Evolutionary conservation across 2,329 filamentous ascomycete species (phyloP), one percentile per base, ranked within the genome.

Genomic region (Colletotrichum sp.): DNA sequence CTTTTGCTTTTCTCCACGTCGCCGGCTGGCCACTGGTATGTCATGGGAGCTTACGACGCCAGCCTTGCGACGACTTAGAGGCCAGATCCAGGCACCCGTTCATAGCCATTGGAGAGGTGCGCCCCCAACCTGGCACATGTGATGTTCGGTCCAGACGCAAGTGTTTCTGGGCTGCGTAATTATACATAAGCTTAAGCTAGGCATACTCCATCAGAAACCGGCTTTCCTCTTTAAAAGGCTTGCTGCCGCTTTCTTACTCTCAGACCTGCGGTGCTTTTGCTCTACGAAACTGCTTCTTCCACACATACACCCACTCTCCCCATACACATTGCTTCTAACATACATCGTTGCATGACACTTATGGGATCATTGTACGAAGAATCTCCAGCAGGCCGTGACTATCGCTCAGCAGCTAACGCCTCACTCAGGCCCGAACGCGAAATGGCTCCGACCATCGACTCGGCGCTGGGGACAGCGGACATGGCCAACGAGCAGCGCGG

Each of bases 401-500:
- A 52, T 63, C 39, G 49, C 69, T 66, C 49, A 27, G 30, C 66
- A 66, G 63, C 75, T 77, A 76, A 77, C 75, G 68, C 39, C 63
- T 71, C 72, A 8, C 6, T 64, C 72, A 77, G 75, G 71, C 62
- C 75, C 36, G 72, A 77, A 55, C 66, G 75, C 67, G 72, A 68
- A 57, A 86, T 86, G 85, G 80, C 84, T 76, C 83, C 82, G 65
- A 85, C 87, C 29, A 85, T 90, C 78, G 87, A 89, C 76, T 85
- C 87, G 29, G 88, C 88, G 64, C 80, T 90, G 71, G 87, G 87
- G 71, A 88, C 88, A 69, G 85, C 87, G 78, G 88, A 88, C 76
- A 86, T 90, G 63, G 88, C 87, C 59, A 84, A 87, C 73, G 90
- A 92, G 79, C 90, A 92, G 82, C 86, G 88, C 11, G 87, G 87